Evolutionary conservation across 2,329 filamentous ascomycete species (phyloP).

Genomic region (Fonsecaea erecta): DNA sequence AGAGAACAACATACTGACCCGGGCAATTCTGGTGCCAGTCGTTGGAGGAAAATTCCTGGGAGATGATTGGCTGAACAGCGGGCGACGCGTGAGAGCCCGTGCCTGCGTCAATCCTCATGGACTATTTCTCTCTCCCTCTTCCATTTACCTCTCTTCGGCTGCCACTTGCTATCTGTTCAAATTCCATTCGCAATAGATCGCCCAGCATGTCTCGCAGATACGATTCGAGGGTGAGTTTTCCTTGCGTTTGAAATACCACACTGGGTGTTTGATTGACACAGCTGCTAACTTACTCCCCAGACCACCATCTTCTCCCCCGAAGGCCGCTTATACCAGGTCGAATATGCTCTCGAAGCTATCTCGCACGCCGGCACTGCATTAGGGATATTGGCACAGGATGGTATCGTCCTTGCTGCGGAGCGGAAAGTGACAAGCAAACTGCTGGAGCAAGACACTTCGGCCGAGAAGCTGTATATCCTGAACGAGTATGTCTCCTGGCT

Average conservation of each 20-base stretch:
- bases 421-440: slow-evolving; percentile 99
- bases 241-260: slow-evolving; percentile 17
- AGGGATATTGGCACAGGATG: slow-evolving; percentile 95
- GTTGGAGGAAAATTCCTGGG: slow-evolving; percentile 15
- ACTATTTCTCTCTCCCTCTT: slow-evolving; percentile 9
- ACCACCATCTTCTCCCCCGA: slow-evolving; percentile 99
- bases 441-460: slow-evolving; percentile 97
- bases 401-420: slow-evolving; percentile 96
- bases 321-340: slow-evolving; percentile 96
- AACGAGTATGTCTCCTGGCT: slow-evolving; percentile 75
- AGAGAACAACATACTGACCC: not conserved
- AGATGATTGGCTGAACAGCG: slow-evolving; percentile 26
- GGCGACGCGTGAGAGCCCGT: slow-evolving; percentile 31
- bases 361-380: slow-evolving; percentile 97
- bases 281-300: slow-evolving; percentile 54
- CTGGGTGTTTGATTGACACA: slow-evolving; percentile 15
- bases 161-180: slow-evolving; percentile 8
- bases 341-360: slow-evolving; percentile 98
- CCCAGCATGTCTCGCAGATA: slow-evolving; percentile 89
- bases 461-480: slow-evolving; percentile 98
- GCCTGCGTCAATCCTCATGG: slow-evolving; percentile 22
- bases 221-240: slow-evolving; percentile 81
- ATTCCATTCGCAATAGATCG: not conserved
- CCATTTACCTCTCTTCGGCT: slow-evolving; percentile 1
- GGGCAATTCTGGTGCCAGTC: not conserved